Conservation (phyloP, 306 rosid species). For the Prunus dulcis region DNA sequence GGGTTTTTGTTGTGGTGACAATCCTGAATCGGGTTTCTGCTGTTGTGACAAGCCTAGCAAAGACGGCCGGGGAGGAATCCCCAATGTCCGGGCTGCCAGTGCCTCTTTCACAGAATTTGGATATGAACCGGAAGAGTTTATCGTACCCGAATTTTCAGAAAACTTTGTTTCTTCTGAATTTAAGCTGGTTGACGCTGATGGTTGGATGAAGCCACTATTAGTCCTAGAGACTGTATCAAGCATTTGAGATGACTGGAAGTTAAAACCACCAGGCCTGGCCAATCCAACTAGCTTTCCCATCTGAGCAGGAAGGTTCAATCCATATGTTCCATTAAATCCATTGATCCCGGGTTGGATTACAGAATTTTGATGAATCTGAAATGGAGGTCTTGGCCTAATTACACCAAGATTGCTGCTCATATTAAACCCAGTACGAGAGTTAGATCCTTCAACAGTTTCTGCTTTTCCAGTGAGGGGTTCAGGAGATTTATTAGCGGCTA, state of each 20-base stretch:
- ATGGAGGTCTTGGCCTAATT: constrained; percentile 34
- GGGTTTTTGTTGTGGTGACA: constrained; percentile 34
- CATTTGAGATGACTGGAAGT: constrained; percentile 35
- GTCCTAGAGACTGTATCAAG: constrained; percentile 32
- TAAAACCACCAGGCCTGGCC: constrained; percentile 34
- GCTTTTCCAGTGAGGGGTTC: constrained; percentile 22
- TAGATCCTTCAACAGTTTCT: constrained; percentile 36
- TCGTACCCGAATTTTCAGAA: constrained; percentile 27
- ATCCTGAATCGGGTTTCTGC: constrained; percentile 23
- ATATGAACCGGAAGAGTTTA: constrained; percentile 24
- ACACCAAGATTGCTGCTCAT: constrained; percentile 34
- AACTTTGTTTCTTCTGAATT: constrained; percentile 27
- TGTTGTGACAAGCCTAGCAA: constrained; percentile 35
- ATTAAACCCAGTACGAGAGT: constrained; percentile 28
- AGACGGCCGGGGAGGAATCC: constrained; percentile 26
- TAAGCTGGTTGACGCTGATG: constrained; percentile 26
- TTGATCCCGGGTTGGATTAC: constrained; percentile 38
- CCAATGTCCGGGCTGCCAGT: background rate
- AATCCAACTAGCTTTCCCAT: constrained; percentile 36
- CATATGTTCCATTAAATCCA: constrained; percentile 38
- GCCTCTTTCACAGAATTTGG: constrained; percentile 27
- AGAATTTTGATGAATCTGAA: constrained; percentile 27
- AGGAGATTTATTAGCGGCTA: constrained; percentile 24
- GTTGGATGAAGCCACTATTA: constrained; percentile 26
- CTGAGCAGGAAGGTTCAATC: constrained; percentile 37